These are phyloP conservation scores for Tulasnella sp. DNA, from an alignment of 768 basidiomycete genomes.

Conservation along the genomic window DNA sequence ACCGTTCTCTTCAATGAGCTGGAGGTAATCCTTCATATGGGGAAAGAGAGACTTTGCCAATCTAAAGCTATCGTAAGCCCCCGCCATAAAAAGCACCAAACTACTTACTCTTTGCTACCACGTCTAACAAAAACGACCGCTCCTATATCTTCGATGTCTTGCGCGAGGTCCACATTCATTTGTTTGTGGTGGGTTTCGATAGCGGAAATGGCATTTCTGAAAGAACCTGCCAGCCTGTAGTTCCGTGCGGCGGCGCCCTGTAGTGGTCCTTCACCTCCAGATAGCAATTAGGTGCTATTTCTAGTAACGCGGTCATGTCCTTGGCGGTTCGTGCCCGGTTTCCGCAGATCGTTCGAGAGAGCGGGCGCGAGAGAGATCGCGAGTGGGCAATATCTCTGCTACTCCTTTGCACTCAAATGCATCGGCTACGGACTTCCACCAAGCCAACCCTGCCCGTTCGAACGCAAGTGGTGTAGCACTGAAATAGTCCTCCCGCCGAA, in stretches of 20 bases:
- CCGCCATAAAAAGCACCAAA: neutral
- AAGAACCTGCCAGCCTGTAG: slow-evolving; percentile 23
- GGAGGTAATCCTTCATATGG: neutral
- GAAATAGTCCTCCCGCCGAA: neutral
- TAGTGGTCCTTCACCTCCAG: neutral
- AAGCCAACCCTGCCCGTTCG: neutral
- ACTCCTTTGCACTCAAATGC: neutral
- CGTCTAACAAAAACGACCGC: slow-evolving; percentile 36
- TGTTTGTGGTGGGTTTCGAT: slow-evolving; percentile 27
- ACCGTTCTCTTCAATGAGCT: slow-evolving; percentile 14
- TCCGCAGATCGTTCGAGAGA: neutral
- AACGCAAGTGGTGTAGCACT: neutral
- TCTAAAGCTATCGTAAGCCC: neutral
- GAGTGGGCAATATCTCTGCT: slow-evolving; percentile 13
- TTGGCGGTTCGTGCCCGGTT: neutral
- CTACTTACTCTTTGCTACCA: neutral
- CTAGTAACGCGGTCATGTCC: neutral
- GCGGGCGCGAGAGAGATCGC: neutral
- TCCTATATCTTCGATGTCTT: slow-evolving; percentile 44
- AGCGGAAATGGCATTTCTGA: slow-evolving; percentile 22
- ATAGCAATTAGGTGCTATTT: slow-evolving; percentile 27
- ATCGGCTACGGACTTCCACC: slow-evolving; percentile 9
- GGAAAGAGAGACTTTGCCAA: neutral
- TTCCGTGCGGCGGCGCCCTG: slow-evolving; percentile 12
- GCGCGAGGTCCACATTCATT: slow-evolving; percentile 39